Percentiles rank a stretch among this genome's conserved stretches.
Conservation (phyloP, 2,329 filamentous ascomycete genomes). For the Coniochaeta prunicola region DNA sequence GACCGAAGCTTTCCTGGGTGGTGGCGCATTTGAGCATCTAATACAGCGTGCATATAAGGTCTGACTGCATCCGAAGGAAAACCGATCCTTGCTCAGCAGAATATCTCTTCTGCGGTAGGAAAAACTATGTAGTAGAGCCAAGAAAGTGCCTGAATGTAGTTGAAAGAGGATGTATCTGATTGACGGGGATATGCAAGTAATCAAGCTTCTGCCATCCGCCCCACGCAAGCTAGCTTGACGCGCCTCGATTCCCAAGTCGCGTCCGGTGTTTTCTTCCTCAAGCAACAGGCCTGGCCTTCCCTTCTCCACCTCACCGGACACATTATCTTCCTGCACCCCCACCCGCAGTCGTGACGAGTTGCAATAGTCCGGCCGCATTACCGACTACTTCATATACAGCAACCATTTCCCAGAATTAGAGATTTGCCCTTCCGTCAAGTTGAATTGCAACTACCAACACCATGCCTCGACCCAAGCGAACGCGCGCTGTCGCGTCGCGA, state of each 20-base stretch:
- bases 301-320: neutral
- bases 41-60: too few relatives aligned
- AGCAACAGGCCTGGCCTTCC: neutral
- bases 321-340: neutral
- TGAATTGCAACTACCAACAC: neutral
- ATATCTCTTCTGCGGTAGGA: too few relatives aligned
- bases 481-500: conserved; percentile 19
- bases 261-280: conserved; percentile 2
- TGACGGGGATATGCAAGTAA: neutral
- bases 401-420: neutral
- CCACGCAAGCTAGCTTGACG: neutral
- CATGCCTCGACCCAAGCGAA: conserved; percentile 24
- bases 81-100: too few relatives aligned
- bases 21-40: too few relatives aligned
- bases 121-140: too few relatives aligned
- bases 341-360: neutral
- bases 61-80: too few relatives aligned
- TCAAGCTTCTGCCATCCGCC: neutral
- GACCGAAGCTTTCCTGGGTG: too few relatives aligned
- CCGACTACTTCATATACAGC: neutral
- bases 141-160: too few relatives aligned
- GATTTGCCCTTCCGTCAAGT: neutral
- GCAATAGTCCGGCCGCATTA: neutral
- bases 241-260: neutral
- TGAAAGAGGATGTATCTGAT: neutral